Evolutionary conservation across 345 rosid genomes (phyloP).

Genomic region (Raphanus sativus): DNA sequence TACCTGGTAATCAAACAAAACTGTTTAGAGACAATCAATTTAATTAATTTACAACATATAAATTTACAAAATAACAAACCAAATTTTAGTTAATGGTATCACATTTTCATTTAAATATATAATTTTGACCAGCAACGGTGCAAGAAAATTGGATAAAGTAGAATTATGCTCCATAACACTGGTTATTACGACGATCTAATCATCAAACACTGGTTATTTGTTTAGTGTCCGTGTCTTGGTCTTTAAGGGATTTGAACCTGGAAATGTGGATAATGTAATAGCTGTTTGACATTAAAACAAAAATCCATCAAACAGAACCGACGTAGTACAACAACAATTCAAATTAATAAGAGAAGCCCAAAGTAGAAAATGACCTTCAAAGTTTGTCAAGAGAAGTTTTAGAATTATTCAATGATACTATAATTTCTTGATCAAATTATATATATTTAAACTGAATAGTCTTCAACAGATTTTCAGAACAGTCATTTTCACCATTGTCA

Average conservation of each 20-base stretch:
- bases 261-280: neutral
- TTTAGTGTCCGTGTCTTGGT: too few species aligned
- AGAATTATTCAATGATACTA: conserved; percentile 3
- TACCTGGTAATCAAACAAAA: neutral
- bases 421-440: neutral
- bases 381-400: conserved; percentile 3
- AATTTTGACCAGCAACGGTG: too few species aligned
- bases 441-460: conserved; percentile 16
- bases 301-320: neutral
- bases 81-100: too few species aligned
- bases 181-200: neutral
- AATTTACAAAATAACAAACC: too few species aligned
- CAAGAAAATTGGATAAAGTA: neutral
- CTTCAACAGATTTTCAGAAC: conserved; percentile 28
- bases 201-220: neutral
- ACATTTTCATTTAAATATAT: too few species aligned
- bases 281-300: neutral
- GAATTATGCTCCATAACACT: too few species aligned
- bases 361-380: neutral
- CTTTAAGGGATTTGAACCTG: too few species aligned
- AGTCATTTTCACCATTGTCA: conserved; percentile 24
- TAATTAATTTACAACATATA: too few species aligned
- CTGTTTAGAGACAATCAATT: too few species aligned
- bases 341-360: conserved; percentile 1
- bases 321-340: neutral